Base-by-base conservation (phyloP, 2,329 filamentous ascomycete genomes). In the Aspergillus caelatus region DNA sequence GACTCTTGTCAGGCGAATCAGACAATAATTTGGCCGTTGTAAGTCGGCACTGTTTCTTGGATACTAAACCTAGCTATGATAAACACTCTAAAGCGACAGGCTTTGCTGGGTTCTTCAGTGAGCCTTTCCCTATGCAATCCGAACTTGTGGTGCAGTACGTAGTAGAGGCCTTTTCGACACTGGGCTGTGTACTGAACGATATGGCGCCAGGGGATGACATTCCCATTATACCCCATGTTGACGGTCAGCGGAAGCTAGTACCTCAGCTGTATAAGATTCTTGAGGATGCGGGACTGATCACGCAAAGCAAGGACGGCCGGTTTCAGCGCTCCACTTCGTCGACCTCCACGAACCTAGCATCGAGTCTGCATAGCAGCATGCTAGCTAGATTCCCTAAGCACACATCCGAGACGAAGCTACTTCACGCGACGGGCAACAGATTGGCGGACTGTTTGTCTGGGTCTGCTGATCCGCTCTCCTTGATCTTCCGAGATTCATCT, bases 381-480 rank as follows among this genome's bases (percentile, higher is more conserved):
- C 32, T 34, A 11, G 32, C 8, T 11, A 34, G 32, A 34, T 34
- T 34, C 11, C 79, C 80, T 0, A 62, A 72, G 3, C 76, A 81
- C 61, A 66, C 62, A 1, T 67, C 61, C 11, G 77, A 76, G 19
- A 67, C 73, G 34, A 69, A 75, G 28, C 74, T 82, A 0, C 62
- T 79, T 1, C 54, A 72, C n/a, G 67, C 70, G 8, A 76, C 74
- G 0, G 81, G 75, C 0, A 64, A 74, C 0, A 57, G 69, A 9
- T 70, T 83, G 0, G 78, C 80, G 0, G 74, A 75, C 0, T 80
- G 75, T 41, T 70, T 84, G 0, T 67, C 64, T 0, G 81, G 81
- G 0, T 60, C 63, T 0, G 64, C 61, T 0, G 79, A 84, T 52
- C 72, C 75, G 4, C 58, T 83, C 0, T 63, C 71, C 2, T 56